Evolutionary conservation across 352 stramenopile species (phyloP).

Genomic region (Elongisporangium anandrum): DNA sequence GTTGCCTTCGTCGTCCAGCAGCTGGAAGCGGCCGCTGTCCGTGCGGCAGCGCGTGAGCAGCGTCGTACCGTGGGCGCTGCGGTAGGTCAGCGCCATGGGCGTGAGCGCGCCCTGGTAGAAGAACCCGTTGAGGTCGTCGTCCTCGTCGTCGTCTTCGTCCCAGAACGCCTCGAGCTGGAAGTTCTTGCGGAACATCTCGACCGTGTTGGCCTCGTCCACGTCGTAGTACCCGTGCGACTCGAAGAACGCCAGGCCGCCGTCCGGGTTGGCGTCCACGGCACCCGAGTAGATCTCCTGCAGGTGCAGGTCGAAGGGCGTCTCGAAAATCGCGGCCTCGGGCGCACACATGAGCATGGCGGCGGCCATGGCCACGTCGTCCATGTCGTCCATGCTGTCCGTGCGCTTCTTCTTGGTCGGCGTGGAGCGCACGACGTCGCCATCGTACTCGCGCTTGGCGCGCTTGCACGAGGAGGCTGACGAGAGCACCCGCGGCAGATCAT

Average conservation of each 20-base stretch:
- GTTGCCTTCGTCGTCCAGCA: constrained; percentile 67
- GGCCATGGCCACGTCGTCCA: too few species aligned
- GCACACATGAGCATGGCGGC: too few species aligned
- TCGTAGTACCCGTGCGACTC: constrained; percentile 82
- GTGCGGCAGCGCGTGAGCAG: constrained; percentile 18
- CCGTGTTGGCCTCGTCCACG: constrained; percentile 74
- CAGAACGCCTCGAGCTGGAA: constrained; percentile 66
- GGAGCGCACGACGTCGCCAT: too few species aligned
- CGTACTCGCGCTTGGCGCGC: too few species aligned
- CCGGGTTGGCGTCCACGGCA: constrained; percentile 18
- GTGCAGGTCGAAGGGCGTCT: constrained; percentile 63
- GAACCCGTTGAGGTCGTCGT: constrained; percentile 17
- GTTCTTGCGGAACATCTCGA: constrained; percentile 76
- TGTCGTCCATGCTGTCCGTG: too few species aligned
- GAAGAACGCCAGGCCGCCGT: constrained; percentile 69
- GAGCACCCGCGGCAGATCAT: too few species aligned
- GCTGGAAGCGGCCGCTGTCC: constrained; percentile 38
- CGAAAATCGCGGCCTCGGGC: background rate
- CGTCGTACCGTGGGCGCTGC: constrained; percentile 4
- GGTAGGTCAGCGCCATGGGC: too few species aligned
- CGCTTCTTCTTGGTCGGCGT: too few species aligned
- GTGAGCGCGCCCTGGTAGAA: constrained; percentile 5
- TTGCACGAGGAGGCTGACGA: too few species aligned
- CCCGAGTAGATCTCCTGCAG: constrained; percentile 61
- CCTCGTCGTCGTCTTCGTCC: constrained; percentile 24